Conservation (phyloP, 139 green algal species). For the Monoraphidium neglectum region DNA sequence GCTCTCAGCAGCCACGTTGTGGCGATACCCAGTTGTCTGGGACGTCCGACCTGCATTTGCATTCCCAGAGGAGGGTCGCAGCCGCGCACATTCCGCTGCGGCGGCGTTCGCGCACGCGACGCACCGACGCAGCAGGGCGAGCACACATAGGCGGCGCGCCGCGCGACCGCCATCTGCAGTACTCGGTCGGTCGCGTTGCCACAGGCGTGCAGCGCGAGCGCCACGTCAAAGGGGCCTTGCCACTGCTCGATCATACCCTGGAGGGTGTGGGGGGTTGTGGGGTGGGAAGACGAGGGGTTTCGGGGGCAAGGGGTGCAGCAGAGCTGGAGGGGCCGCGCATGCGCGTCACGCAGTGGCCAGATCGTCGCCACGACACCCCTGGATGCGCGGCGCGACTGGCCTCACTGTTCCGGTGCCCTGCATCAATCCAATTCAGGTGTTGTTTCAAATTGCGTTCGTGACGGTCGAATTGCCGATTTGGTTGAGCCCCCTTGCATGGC, state of each 20-base stretch:
- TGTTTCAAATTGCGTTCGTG: no score
- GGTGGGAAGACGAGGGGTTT: not conserved
- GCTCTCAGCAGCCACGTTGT: no score
- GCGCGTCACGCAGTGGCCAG: no score
- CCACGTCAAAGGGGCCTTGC: conserved; percentile 60
- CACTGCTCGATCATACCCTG: conserved; percentile 59
- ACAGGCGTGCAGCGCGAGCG: conserved; percentile 75
- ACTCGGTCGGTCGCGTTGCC: conserved; percentile 76
- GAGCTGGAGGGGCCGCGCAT: no score
- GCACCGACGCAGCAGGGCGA: conserved; percentile 80
- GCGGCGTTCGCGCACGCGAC: not conserved
- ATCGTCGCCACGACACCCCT: no score
- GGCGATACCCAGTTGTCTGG: not conserved
- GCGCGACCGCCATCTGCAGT: conserved; percentile 45
- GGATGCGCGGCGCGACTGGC: no score
- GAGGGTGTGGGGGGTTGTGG: not conserved
- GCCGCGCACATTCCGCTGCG: not conserved
- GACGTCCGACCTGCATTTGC: not conserved
- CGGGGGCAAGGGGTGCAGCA: not conserved
- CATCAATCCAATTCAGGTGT: no score
- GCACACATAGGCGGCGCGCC: conserved; percentile 58
- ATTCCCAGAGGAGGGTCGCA: not conserved
- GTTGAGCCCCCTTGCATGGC: not conserved
- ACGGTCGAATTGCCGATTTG: not conserved
- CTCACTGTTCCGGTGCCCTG: no score